phyloP scores from a whole-genome alignment of 495 filamentous ascomycete species.

The Aspergillus bertholletiae region DNA sequence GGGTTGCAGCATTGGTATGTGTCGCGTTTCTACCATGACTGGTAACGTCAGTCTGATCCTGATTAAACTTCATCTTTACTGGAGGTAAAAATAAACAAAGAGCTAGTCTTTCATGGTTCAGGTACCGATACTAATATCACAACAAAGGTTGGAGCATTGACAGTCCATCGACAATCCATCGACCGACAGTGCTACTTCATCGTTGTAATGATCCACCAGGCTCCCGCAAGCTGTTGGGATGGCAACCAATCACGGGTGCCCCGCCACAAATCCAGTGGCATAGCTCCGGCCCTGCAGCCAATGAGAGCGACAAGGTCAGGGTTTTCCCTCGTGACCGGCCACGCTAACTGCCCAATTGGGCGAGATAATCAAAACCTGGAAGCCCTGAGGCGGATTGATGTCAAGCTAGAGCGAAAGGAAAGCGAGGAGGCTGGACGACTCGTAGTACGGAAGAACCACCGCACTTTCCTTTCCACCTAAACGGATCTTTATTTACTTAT shows the following conservation, averaged over 20 bases:
- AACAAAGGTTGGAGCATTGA: neutral
- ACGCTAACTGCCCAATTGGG: constrained; percentile 10
- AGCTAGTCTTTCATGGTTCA: neutral
- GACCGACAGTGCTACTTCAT: no score
- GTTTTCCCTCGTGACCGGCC: constrained; percentile 2
- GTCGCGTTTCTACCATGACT: neutral
- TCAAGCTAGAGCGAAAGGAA: neutral
- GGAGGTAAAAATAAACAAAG: neutral
- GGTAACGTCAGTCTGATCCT: neutral
- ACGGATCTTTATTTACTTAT: constrained; percentile 3
- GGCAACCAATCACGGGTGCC: neutral
- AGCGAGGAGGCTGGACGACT: constrained; percentile 19
- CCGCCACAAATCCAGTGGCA: neutral
- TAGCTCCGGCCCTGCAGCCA: neutral
- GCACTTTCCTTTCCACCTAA: neutral
- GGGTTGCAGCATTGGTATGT: neutral
- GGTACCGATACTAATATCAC: neutral
- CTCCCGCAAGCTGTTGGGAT: neutral
- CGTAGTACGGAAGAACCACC: neutral
- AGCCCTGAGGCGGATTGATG: no score
- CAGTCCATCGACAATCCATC: neutral
- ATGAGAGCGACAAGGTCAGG: neutral
- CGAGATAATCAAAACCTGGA: constrained; percentile 6
- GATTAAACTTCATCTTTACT: neutral
- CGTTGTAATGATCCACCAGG: no score